Evolutionary conservation across 2,329 filamentous ascomycete genomes (phyloP).

Genomic region (Hypoxylon sp.): DNA sequence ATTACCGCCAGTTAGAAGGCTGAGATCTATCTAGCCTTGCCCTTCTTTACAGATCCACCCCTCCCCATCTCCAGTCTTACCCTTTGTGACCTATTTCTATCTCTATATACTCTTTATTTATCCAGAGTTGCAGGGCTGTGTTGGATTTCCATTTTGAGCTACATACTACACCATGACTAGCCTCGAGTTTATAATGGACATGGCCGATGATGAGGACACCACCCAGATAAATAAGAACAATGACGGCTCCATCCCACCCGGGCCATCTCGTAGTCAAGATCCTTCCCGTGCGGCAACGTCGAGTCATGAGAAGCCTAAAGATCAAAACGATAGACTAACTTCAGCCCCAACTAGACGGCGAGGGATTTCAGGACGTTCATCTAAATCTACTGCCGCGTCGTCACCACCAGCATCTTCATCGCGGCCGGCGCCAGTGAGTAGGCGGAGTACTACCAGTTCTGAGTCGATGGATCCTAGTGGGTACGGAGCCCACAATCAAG

Average conservation of each 20-base stretch:
- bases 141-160: constrained; percentile 58
- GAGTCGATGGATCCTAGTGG: constrained; percentile 65
- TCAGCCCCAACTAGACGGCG: constrained; percentile 57
- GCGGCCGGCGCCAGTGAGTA: constrained; percentile 52
- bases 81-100: constrained; percentile 51
- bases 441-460: constrained; percentile 63
- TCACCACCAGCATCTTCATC: constrained; percentile 52
- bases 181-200: constrained; percentile 71
- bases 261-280: constrained; percentile 56
- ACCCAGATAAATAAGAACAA: constrained; percentile 63
- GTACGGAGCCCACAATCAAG: constrained; percentile 56
- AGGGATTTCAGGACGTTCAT: constrained; percentile 54
- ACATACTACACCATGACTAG: constrained; percentile 64
- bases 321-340: constrained; percentile 54
- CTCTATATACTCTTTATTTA: constrained; percentile 53
- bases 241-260: constrained; percentile 58
- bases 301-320: constrained; percentile 59
- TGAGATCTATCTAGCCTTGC: constrained; percentile 56
- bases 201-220: constrained; percentile 63
- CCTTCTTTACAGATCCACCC: constrained; percentile 52
- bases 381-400: constrained; percentile 51
- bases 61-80: constrained; percentile 50
- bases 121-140: constrained; percentile 54
- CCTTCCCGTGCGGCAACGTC: constrained; percentile 56
- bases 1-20: constrained; percentile 56